Percentiles rank a stretch among this genome's conserved stretches.
Conservation (phyloP, 2,329 filamentous ascomycete species). For the Aspergillus oerlinghausenensis region DNA sequence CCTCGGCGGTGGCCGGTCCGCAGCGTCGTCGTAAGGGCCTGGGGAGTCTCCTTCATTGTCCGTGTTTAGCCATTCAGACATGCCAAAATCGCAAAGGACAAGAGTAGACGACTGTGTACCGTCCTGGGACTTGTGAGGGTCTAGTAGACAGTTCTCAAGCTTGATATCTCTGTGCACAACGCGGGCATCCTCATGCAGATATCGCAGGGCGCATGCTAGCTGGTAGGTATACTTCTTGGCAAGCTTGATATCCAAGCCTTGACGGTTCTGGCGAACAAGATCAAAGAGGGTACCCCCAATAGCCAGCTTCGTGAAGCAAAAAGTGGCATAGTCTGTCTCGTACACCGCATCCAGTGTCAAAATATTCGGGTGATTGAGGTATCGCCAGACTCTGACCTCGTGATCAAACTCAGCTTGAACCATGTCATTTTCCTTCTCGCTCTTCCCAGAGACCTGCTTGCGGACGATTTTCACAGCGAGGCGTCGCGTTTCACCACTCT, state of each 20-base stretch:
- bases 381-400: conserved; percentile 64
- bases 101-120: conserved; percentile 51
- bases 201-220: conserved; percentile 60
- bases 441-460: conserved; percentile 52
- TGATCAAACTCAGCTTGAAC: conserved; percentile 65
- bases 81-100: conserved; percentile 64
- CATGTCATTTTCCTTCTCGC: conserved; percentile 59
- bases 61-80: conserved; percentile 61
- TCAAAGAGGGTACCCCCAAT: conserved; percentile 63
- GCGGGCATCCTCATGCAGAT: conserved; percentile 63
- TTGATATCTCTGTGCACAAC: conserved; percentile 66
- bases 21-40: conserved; percentile 45
- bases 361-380: conserved; percentile 59
- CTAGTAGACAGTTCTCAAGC: conserved; percentile 63
- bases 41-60: conserved; percentile 50
- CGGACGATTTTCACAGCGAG: conserved; percentile 64
- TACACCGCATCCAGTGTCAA: conserved; percentile 60
- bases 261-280: conserved; percentile 52
- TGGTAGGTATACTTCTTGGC: conserved; percentile 60
- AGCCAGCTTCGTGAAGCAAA: conserved; percentile 62
- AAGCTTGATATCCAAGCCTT: conserved; percentile 48
- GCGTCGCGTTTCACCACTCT: conserved; percentile 48
- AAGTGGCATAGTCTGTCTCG: conserved; percentile 64
- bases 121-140: conserved; percentile 47
- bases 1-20: conserved; percentile 44